Percentiles rank a stretch among this genome's conserved stretches.
phyloP scores from a whole-genome alignment of 495 filamentous ascomycete genomes.

The Aspergillus diversus region DNA sequence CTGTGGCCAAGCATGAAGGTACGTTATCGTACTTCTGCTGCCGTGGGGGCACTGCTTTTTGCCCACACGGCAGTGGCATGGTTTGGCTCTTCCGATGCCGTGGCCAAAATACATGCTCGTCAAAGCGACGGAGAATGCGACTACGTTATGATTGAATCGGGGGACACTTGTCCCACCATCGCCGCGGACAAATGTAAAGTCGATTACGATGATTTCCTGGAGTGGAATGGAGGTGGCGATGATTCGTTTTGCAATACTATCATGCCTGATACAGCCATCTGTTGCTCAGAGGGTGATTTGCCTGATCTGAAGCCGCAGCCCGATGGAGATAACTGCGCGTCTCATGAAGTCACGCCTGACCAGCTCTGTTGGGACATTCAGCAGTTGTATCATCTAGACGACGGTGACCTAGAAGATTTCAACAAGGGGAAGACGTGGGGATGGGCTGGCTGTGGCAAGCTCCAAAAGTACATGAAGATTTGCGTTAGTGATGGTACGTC shows the following conservation, averaged over 20 bases:
- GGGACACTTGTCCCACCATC: neutral
- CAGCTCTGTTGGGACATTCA: slow-evolving; percentile 31
- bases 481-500: slow-evolving; percentile 46
- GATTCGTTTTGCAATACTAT: slow-evolving; percentile 37
- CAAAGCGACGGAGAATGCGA: neutral
- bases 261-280: slow-evolving; percentile 41
- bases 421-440: slow-evolving; percentile 42
- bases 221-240: slow-evolving; percentile 38
- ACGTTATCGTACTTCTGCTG: neutral
- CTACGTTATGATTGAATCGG: neutral
- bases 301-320: slow-evolving; percentile 46
- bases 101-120: neutral
- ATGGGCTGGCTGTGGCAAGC: slow-evolving; percentile 15
- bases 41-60: neutral
- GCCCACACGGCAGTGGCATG: neutral
- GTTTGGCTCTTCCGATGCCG: neutral
- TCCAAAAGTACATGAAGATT: slow-evolving; percentile 34
- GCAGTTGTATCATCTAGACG: neutral
- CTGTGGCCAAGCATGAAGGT: neutral
- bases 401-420: slow-evolving; percentile 33
- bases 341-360: slow-evolving; percentile 32
- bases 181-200: slow-evolving; percentile 1
- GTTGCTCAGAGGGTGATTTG: slow-evolving; percentile 47
- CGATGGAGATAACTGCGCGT: slow-evolving; percentile 44
- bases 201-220: slow-evolving; percentile 33